These are phyloP conservation scores for Bretziella fagacearum DNA, from an alignment of 2,329 filamentous ascomycete species.

Conservation along the genomic window DNA sequence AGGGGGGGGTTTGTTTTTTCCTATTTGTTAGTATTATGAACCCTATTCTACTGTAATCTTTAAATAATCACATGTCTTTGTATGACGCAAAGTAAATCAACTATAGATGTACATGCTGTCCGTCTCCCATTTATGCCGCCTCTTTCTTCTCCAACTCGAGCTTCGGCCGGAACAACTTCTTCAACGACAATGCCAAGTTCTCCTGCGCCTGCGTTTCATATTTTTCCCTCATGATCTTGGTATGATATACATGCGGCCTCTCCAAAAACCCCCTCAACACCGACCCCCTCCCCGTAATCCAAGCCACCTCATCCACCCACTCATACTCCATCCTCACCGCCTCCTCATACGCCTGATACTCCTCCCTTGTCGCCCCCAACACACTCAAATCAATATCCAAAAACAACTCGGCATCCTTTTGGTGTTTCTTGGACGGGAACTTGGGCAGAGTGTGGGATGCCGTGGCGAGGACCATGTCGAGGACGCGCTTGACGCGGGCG, in stretches of 20 bases:
- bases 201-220: conserved; percentile 6
- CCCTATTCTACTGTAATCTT: too few relatives aligned
- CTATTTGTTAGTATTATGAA: too few relatives aligned
- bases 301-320: conserved; percentile 9
- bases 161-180: conserved; percentile 1
- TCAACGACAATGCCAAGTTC: background rate
- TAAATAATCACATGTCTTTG: too few relatives aligned
- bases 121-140: background rate
- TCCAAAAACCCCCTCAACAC: conserved; percentile 6
- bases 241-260: conserved; percentile 8
- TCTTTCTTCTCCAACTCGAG: background rate
- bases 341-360: conserved; percentile 11
- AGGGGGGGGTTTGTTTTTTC: too few relatives aligned
- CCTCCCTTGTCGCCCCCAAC: conserved; percentile 3
- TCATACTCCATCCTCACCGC: conserved; percentile 13
- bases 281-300: conserved; percentile 2
- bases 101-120: too few relatives aligned
- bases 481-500: conserved; percentile 6
- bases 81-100: too few relatives aligned
- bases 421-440: conserved; percentile 3
- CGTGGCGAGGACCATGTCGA: conserved; percentile 11
- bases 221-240: conserved; percentile 9
- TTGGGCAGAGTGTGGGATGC: conserved; percentile 6
- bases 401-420: conserved; percentile 14
- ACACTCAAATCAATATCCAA: conserved; percentile 14